Percentiles rank a stretch among this genome's conserved stretches.
These are phyloP conservation scores for Thamnidium elegans DNA, from an alignment of 192 early-diverging fungal genomes.

Conservation along the genomic window DNA sequence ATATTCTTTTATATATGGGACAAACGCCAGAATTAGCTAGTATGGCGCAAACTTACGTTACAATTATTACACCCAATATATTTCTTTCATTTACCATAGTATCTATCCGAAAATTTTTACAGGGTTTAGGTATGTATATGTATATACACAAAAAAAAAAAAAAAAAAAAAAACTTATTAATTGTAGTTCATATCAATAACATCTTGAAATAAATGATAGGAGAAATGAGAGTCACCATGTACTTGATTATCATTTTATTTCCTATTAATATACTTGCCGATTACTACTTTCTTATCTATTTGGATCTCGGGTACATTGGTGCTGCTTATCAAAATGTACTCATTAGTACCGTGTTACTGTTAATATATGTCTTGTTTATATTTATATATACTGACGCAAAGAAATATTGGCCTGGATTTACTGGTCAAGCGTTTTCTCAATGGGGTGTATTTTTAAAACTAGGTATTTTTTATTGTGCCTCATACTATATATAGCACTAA, in stretches of 20 bases:
- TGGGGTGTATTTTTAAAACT: slow-evolving; percentile 26
- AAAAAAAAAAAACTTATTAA: background rate
- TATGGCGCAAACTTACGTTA: slow-evolving; percentile 21
- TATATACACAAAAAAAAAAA: background rate
- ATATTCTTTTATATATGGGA: slow-evolving; percentile 24
- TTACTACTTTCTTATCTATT: slow-evolving; percentile 11
- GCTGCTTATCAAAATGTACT: slow-evolving; percentile 6
- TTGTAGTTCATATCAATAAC: background rate
- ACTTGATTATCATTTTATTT: slow-evolving; percentile 21
- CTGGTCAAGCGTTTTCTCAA: slow-evolving; percentile 5
- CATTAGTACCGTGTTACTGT: background rate
- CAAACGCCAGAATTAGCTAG: slow-evolving; percentile 25
- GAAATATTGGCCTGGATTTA: slow-evolving; percentile 27
- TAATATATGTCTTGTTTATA: slow-evolving; percentile 16
- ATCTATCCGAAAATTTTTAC: slow-evolving; percentile 21
- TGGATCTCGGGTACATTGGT: slow-evolving; percentile 22
- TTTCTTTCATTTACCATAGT: slow-evolving; percentile 15
- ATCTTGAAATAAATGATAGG: slow-evolving; percentile 1
- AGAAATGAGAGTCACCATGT: slow-evolving; percentile 27
- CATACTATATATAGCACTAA: background rate
- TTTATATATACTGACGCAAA: slow-evolving; percentile 7
- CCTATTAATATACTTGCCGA: slow-evolving; percentile 21
- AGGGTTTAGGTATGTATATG: slow-evolving; percentile 11
- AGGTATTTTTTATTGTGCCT: slow-evolving; percentile 28
- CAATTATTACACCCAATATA: slow-evolving; percentile 11